phyloP scores from a whole-genome alignment of 805 yeast genomes.

The Candida saitoana region DNA sequence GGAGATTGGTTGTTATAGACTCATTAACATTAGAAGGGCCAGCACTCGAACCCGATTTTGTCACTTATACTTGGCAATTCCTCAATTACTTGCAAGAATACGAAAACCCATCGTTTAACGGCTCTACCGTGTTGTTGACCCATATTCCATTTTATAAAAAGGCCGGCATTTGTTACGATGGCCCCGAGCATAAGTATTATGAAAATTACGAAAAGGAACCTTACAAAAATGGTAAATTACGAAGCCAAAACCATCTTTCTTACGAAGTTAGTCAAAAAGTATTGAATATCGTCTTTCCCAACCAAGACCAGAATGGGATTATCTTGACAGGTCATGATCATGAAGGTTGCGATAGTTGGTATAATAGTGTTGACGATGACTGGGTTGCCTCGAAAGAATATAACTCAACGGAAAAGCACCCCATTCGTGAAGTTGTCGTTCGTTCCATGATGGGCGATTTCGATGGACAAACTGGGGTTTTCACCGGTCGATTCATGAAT shows the following conservation, averaged over 20 bases:
- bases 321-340: conserved; percentile 95
- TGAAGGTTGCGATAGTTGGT: conserved; percentile 80
- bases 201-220: conserved; percentile 55
- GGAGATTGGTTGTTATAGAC: conserved; percentile 86
- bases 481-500: conserved; percentile 65
- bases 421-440: conserved; percentile 75
- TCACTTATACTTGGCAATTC: conserved; percentile 69
- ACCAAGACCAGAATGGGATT: conserved; percentile 62
- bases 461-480: conserved; percentile 81
- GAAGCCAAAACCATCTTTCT: conserved; percentile 84
- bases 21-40: conserved; percentile 88
- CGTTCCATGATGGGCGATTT: conserved; percentile 96
- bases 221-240: conserved; percentile 63
- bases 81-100: conserved; percentile 52
- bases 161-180: conserved; percentile 82
- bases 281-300: conserved; percentile 66
- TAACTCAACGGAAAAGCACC: conserved; percentile 17
- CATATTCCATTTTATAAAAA: conserved; percentile 87
- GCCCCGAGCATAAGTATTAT: conserved; percentile 56
- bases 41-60: conserved; percentile 67
- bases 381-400: conserved; percentile 59
- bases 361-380: conserved; percentile 40
- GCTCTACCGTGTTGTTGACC: conserved; percentile 77
- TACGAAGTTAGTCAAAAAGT: conserved; percentile 63
- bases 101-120: conserved; percentile 49